Conservation (phyloP, 495 filamentous ascomycete species). For the Penicillium flavigenum region DNA sequence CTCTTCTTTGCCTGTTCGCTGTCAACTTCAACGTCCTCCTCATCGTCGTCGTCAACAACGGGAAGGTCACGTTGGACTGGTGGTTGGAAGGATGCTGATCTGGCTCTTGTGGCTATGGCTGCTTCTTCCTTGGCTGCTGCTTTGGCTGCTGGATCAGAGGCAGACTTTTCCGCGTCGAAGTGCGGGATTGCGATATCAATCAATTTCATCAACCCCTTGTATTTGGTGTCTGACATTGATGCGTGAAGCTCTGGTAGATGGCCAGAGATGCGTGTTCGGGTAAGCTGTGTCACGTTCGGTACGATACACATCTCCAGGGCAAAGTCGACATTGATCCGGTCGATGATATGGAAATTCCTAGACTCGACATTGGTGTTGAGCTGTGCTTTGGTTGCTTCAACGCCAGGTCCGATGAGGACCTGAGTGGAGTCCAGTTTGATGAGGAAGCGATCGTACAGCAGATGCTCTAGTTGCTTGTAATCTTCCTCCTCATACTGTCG, state of each 20-base stretch:
- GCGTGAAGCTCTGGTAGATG: slow-evolving; percentile 91
- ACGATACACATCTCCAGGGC: slow-evolving; percentile 88
- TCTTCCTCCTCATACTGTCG: slow-evolving; percentile 87
- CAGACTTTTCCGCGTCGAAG: slow-evolving; percentile 56
- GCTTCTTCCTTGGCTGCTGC: slow-evolving; percentile 32
- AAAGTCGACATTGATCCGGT: slow-evolving; percentile 96
- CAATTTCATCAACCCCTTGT: slow-evolving; percentile 92
- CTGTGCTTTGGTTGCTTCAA: slow-evolving; percentile 86
- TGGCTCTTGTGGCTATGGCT: slow-evolving; percentile 39
- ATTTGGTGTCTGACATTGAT: slow-evolving; percentile 88
- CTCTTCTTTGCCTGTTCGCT: slow-evolving; percentile 62
- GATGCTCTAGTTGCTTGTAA: slow-evolving; percentile 75
- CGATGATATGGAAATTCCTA: slow-evolving; percentile 84
- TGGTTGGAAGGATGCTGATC: slow-evolving; percentile 64
- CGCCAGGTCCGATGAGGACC: slow-evolving; percentile 89
- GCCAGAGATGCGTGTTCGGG: slow-evolving; percentile 85
- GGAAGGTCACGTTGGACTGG: slow-evolving; percentile 69
- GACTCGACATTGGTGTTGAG: slow-evolving; percentile 65
- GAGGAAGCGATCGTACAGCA: slow-evolving; percentile 95
- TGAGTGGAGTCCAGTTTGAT: slow-evolving; percentile 92
- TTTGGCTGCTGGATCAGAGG: slow-evolving; percentile 23
- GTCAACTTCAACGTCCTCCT: slow-evolving; percentile 67
- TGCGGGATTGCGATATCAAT: slow-evolving; percentile 94
- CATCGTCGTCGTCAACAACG: slow-evolving; percentile 74
- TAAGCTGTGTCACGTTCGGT: slow-evolving; percentile 90